Base-by-base conservation (phyloP, 257 asterid species). In the Pogostemon cablin region DNA sequence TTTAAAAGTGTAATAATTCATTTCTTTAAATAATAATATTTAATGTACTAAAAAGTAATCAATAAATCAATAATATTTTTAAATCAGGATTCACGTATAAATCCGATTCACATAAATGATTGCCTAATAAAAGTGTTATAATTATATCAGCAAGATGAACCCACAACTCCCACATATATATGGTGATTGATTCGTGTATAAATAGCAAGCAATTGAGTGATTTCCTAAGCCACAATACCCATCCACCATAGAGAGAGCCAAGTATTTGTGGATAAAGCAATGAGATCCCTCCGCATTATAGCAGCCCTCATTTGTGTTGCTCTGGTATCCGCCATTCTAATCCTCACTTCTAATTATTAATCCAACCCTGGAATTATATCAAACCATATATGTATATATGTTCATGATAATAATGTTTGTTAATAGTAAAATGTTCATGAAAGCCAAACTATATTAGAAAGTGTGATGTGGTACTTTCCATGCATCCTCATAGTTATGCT, bases 271-370 rank as follows among this genome's bases (percentile, higher is more conserved):
- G 15, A 7, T 42, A 46, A 40, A 72, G 50, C 54, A 15, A 81
- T 81, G 86, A 79, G 74, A 41, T 62, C 73, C 15, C 5, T 40
- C 3, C 12, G 62, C 58, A n/a, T 60, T 62, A 46, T 71, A 38
- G 54, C 63, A 4, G 54, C 40, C 17, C 9, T 81, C 70, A 50
- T 83, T 77, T 78, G 60, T 17, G 78, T 83, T 58, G 70, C 80
- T n/a, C 7, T 81, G 77, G 86, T 83, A 73, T 75, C 81, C 47
- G 20, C 38, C 52, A 44, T 25, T 25, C 32, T 25, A 25, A 6
- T 20, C 44, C 7, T 20, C 3, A 35, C 9, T 4, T 43, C 7
- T 40, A 17, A 63, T 25, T 25, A 9, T 5, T 20, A 10, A 37
- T 35, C 11, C 56, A 12, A 25, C 12, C 15, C 10, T 46, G 2